Conservation (phyloP, 1,284 basidiomycete genomes). For the Boletus smithii region DNA sequence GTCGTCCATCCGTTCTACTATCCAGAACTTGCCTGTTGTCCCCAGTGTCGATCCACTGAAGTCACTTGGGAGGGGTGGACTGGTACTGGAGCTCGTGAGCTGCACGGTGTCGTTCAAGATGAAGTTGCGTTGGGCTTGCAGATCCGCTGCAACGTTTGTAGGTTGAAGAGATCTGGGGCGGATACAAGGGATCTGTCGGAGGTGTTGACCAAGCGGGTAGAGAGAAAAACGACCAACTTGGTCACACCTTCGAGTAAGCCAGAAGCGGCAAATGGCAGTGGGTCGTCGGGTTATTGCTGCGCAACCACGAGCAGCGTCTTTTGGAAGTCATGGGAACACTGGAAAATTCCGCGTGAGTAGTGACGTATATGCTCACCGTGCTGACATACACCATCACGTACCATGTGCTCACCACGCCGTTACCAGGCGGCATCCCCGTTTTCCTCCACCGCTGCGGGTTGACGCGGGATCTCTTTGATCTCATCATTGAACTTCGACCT, state of each 20-base stretch:
- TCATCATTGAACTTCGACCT: not conserved
- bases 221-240: not conserved
- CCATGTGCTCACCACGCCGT: not conserved
- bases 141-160: conserved; percentile 18
- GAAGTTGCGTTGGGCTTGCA: conserved; percentile 23
- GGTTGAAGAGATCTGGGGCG: not conserved
- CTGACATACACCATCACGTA: no score
- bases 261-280: no score
- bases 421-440: not conserved
- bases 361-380: no score
- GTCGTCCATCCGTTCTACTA: conserved; percentile 25
- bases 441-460: conserved; percentile 4
- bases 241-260: not conserved
- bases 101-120: conserved; percentile 19
- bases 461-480: not conserved
- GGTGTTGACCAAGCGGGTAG: not conserved
- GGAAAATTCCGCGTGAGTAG: conserved; percentile 21
- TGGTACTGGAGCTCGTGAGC: conserved; percentile 16
- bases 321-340: conserved; percentile 21
- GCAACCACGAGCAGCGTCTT: conserved; percentile 14
- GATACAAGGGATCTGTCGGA: not conserved
- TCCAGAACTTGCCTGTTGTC: conserved; percentile 15
- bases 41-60: conserved; percentile 12
- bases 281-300: no score
- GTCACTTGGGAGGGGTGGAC: conserved; percentile 20